phyloP scores from a whole-genome alignment of 106 monocot species.

The Dendrobium chrysotoxum region DNA sequence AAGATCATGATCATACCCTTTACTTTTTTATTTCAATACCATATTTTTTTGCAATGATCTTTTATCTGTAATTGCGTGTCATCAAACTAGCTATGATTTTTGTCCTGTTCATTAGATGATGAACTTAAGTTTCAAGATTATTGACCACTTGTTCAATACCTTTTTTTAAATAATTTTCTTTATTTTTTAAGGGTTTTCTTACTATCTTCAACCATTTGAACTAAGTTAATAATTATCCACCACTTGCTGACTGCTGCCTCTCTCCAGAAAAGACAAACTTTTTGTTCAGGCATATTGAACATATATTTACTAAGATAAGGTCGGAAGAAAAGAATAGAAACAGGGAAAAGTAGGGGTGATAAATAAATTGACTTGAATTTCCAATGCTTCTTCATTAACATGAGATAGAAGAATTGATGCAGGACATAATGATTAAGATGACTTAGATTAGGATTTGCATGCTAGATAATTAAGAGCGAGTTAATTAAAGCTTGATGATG shows the following conservation, averaged over 20 bases:
- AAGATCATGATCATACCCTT: not conserved
- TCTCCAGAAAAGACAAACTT: not conserved
- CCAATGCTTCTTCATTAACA: not conserved
- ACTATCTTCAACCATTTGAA: not conserved
- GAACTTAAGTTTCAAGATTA: not conserved
- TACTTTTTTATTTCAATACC: not conserved
- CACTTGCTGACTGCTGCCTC: not conserved
- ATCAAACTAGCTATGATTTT: not conserved
- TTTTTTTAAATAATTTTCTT: not conserved
- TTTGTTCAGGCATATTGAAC: not conserved
- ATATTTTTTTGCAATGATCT: not conserved
- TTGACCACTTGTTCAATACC: not conserved
- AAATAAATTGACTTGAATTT: not conserved
- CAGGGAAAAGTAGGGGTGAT: not conserved
- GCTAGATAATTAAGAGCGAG: too few relatives aligned
- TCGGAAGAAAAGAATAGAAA: not conserved
- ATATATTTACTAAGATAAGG: not conserved
- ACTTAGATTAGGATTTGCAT: too few relatives aligned
- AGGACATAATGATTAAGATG: too few relatives aligned
- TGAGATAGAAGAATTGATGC: not conserved
- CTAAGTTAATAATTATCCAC: not conserved
- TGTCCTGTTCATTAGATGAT: not conserved
- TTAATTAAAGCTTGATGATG: too few relatives aligned
- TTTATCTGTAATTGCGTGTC: not conserved
- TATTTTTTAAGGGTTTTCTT: not conserved